Evolutionary conservation across 352 stramenopile genomes (phyloP).

Genomic region (Pythium brachiatum): DNA sequence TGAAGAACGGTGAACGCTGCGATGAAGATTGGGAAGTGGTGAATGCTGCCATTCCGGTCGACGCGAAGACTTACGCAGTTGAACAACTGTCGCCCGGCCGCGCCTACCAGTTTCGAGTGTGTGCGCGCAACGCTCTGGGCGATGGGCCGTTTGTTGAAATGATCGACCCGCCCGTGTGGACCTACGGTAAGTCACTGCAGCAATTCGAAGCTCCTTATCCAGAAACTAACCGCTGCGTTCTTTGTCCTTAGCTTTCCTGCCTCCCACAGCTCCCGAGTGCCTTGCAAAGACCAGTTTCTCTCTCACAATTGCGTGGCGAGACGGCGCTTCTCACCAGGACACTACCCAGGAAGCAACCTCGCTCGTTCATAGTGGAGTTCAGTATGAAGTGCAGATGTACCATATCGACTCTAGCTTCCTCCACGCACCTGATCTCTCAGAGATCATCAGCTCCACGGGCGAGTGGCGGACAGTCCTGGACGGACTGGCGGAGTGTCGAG

Average conservation of each 20-base stretch:
- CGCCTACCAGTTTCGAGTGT: constrained; percentile 27
- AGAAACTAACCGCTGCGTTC: background rate
- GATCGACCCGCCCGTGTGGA: constrained; percentile 23
- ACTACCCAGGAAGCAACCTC: background rate
- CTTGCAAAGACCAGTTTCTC: constrained; percentile 30
- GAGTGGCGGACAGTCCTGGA: constrained; percentile 20
- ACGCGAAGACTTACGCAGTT: constrained; percentile 3
- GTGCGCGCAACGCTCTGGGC: constrained; percentile 24
- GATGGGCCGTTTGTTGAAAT: constrained; percentile 11
- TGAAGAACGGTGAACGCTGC: background rate
- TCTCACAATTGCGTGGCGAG: constrained; percentile 28
- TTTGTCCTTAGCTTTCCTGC: constrained; percentile 27
- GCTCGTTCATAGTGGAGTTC: background rate
- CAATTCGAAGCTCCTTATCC: background rate
- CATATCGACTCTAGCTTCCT: constrained; percentile 19
- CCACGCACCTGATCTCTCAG: constrained; percentile 6
- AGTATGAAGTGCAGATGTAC: constrained; percentile 34
- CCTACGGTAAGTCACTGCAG: constrained; percentile 21
- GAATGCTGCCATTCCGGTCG: constrained; percentile 19
- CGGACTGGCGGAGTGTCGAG: background rate
- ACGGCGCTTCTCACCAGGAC: constrained; percentile 7
- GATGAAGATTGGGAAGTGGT: constrained; percentile 6
- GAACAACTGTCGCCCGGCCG: constrained; percentile 5
- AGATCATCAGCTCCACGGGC: constrained; percentile 2
- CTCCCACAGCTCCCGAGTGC: constrained; percentile 24